Evolutionary conservation across 202 grass and related monocot species (phyloP).

Genomic region (Brachypodium distachyon): DNA sequence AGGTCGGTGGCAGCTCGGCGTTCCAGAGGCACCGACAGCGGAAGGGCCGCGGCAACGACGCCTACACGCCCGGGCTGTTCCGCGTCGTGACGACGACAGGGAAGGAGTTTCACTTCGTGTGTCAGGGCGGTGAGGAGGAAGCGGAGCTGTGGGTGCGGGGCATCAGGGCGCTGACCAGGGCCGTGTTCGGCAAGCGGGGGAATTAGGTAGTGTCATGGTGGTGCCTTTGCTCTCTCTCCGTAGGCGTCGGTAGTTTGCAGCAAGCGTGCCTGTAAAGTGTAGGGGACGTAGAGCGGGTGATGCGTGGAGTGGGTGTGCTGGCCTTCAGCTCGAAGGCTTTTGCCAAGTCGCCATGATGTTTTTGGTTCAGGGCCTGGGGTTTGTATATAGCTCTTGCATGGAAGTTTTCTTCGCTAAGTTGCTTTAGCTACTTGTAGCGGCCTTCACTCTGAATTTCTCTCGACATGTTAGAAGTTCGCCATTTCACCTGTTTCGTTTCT

Average conservation of each 20-base stretch:
- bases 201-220: slow-evolving; percentile 4
- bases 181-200: slow-evolving; percentile 32
- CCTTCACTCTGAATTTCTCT: neutral
- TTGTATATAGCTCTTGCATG: slow-evolving; percentile 23
- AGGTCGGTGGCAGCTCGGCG: slow-evolving; percentile 55
- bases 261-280: slow-evolving; percentile 28
- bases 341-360: slow-evolving; percentile 43
- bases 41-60: slow-evolving; percentile 25
- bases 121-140: slow-evolving; percentile 56
- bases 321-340: slow-evolving; percentile 56
- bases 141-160: slow-evolving; percentile 85
- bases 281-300: neutral
- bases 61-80: slow-evolving; percentile 65
- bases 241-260: slow-evolving; percentile 28
- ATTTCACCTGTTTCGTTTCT: neutral
- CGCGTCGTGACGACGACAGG: slow-evolving; percentile 63
- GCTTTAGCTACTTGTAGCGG: slow-evolving; percentile 9
- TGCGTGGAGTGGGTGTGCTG: slow-evolving; percentile 10
- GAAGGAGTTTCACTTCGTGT: slow-evolving; percentile 91
- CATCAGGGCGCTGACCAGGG: slow-evolving; percentile 51
- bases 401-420: slow-evolving; percentile 18
- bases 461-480: neutral
- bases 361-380: slow-evolving; percentile 36
- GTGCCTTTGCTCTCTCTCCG: neutral
- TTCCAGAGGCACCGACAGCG: slow-evolving; percentile 54